These are phyloP conservation scores for Fraxinus paxiana DNA, from an alignment of 305 asterid genomes.

Conservation along the genomic window DNA sequence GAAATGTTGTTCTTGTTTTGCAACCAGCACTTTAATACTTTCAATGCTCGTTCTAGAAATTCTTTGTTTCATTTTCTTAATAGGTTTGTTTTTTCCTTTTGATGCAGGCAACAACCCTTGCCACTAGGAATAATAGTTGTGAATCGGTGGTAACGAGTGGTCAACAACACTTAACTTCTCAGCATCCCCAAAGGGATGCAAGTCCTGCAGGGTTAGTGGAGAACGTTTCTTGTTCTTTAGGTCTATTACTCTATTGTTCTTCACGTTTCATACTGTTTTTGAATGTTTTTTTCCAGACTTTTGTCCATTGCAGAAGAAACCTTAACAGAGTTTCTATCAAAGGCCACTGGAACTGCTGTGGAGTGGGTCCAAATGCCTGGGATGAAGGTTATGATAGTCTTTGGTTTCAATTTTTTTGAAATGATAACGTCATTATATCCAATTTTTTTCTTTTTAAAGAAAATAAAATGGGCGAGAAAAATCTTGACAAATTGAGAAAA, in stretches of 20 bases:
- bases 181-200: constrained; percentile 94
- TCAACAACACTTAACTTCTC: constrained; percentile 80
- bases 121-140: constrained; percentile 81
- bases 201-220: constrained; percentile 90
- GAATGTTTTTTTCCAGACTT: constrained; percentile 51
- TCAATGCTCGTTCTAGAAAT: background rate
- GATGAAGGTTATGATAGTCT: constrained; percentile 67
- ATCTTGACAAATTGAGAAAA: background rate
- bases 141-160: constrained; percentile 98
- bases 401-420: background rate
- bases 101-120: constrained; percentile 59
- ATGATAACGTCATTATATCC: background rate
- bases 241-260: background rate
- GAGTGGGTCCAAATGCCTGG: constrained; percentile 99
- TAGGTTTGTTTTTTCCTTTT: constrained; percentile 7
- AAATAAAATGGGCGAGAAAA: background rate
- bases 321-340: constrained; percentile 98
- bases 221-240: constrained; percentile 23
- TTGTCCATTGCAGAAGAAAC: constrained; percentile 98
- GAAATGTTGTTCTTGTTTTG: background rate
- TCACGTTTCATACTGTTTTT: constrained; percentile 3
- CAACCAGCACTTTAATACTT: background rate
- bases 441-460: background rate
- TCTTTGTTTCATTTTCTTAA: background rate
- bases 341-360: constrained; percentile 99